These are phyloP conservation scores for Trichoderma citrinoviride DNA, from an alignment of 2,329 filamentous ascomycete genomes.

Conservation along the genomic window DNA sequence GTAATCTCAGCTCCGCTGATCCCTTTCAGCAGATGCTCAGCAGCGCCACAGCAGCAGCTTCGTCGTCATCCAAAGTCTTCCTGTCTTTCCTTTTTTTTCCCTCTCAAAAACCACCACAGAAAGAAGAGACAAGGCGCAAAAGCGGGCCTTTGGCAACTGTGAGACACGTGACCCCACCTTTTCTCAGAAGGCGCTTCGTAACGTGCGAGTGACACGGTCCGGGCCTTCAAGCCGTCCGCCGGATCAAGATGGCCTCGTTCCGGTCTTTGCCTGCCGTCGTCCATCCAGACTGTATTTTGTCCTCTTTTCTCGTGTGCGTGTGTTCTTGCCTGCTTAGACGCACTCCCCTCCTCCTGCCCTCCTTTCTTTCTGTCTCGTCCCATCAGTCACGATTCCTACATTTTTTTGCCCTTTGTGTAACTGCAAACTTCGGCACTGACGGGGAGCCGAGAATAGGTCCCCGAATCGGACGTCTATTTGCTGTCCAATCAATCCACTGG, in stretches of 20 bases:
- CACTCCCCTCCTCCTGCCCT: too few relatives aligned
- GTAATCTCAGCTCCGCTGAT: neutral
- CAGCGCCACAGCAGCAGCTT: neutral
- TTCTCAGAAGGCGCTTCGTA: neutral
- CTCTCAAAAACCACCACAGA: neutral
- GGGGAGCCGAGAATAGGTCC: too few relatives aligned
- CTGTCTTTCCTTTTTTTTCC: neutral
- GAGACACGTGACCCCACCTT: conserved; percentile 8
- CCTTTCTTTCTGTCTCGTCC: too few relatives aligned
- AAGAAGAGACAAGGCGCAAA: neutral
- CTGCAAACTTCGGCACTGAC: too few relatives aligned
- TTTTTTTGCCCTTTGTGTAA: too few relatives aligned
- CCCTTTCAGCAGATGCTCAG: neutral
- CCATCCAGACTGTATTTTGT: neutral
- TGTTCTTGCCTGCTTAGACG: too few relatives aligned
- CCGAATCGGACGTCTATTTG: too few relatives aligned
- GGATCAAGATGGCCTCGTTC: neutral
- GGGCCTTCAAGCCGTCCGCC: neutral
- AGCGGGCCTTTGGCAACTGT: neutral
- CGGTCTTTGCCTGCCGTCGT: neutral
- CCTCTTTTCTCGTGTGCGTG: too few relatives aligned
- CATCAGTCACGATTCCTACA: too few relatives aligned
- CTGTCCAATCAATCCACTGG: too few relatives aligned
- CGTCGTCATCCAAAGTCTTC: neutral
- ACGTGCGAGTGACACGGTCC: neutral